Conservation (phyloP, 768 basidiomycete species). For the Dioszegia aurantiaca region DNA sequence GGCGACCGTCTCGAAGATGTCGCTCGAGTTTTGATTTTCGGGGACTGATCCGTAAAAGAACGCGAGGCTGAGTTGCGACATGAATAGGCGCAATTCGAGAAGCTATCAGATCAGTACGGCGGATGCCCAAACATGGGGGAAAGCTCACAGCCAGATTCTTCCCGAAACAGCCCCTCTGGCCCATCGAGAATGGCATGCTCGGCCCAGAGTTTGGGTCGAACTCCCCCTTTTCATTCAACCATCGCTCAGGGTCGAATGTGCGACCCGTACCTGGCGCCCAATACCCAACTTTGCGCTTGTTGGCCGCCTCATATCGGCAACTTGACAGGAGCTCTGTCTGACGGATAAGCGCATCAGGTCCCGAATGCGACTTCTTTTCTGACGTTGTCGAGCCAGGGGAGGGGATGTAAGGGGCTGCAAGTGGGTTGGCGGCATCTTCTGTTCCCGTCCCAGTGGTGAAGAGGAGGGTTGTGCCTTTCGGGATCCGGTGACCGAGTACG, state of each 20-base stretch:
- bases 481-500: conserved; percentile 33
- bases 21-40: conserved; percentile 26
- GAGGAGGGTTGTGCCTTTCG: conserved; percentile 11
- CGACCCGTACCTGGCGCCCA: conserved; percentile 30
- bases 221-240: conserved; percentile 30
- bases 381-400: neutral
- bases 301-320: neutral
- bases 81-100: conserved; percentile 41
- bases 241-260: conserved; percentile 41
- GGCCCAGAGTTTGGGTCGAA: conserved; percentile 41
- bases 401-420: neutral
- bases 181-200: conserved; percentile 39
- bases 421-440: conserved; percentile 20
- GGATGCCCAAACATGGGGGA: neutral
- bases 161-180: conserved; percentile 46
- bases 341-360: neutral
- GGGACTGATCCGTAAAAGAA: conserved; percentile 45
- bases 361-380: neutral
- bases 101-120: conserved; percentile 25
- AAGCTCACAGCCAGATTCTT: conserved; percentile 42
- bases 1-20: conserved; percentile 29
- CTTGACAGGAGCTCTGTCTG: conserved; percentile 1
- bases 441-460: conserved; percentile 23
- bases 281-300: conserved; percentile 26
- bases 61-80: conserved; percentile 34